A percentile compares a stretch with the other conserved stretches of the same genome.
These are phyloP conservation scores for Fraxinus xanthoxyloides DNA, from an alignment of 305 asterid species.

Conservation along the genomic window DNA sequence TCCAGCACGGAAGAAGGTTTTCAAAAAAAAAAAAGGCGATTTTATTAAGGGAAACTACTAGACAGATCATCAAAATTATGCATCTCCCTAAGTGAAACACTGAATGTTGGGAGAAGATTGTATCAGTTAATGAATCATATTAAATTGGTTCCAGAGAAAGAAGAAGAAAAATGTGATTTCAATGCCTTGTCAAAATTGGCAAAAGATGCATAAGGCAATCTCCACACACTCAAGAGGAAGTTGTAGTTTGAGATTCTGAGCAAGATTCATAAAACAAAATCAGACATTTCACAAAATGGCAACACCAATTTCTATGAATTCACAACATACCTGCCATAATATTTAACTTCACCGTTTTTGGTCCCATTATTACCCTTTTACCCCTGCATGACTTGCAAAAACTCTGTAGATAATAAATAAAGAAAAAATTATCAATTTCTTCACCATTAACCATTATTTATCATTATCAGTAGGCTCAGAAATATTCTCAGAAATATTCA, in stretches of 20 bases:
- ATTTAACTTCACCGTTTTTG: conserved; percentile 71
- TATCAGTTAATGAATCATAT: neutral
- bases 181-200: conserved; percentile 2
- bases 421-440: conserved; percentile 3
- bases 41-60: neutral
- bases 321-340: conserved; percentile 68
- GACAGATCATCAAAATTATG: neutral
- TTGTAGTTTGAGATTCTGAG: neutral
- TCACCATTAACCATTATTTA: neutral
- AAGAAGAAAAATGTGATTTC: neutral
- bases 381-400: conserved; percentile 93
- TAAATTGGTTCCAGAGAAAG: conserved; percentile 2
- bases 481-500: neutral
- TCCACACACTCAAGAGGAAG: neutral
- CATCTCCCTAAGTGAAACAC: neutral
- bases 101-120: neutral
- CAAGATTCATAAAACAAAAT: conserved; percentile 1
- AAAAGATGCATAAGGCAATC: conserved; percentile 11
- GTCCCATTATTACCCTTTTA: conserved; percentile 66
- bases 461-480: neutral
- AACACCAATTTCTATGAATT: neutral
- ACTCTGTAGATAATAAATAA: conserved; percentile 48
- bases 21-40: neutral
- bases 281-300: neutral
- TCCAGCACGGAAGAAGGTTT: conserved; percentile 4